Base-by-base conservation (phyloP, 2,329 filamentous ascomycete genomes). In the Colletotrichum chrysophilum region DNA sequence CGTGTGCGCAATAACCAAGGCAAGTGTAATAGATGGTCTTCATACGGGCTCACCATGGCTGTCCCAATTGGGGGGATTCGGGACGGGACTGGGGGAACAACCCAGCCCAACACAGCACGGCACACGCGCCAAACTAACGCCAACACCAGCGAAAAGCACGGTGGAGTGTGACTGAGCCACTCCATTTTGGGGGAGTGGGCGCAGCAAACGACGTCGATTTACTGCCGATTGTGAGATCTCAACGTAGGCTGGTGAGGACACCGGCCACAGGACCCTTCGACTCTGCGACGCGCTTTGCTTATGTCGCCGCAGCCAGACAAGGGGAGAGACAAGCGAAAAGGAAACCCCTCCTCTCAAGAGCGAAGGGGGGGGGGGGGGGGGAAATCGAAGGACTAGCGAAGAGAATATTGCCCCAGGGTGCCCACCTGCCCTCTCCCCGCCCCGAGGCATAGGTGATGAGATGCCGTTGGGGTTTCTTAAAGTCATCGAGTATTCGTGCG, bases 221-320 rank as follows among this genome's bases (percentile, higher is more conserved):
- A 73, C 74, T 60, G 74, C 74, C 26, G 65, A 55, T 75, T 52
- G n/a, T 26, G 43, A 75, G 74, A 75, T 75, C 74, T 69, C 34
- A 13, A 75, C 9, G 64, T 48, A 24, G 18, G 32, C 34, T 75
- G 16, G 64, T 68, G 70, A 68, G 65, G 48, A 21, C 34, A 30
- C 48, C 65, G 36, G 64, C 64, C 58, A 56, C 58, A 76, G 64
- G 65, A 69, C 64, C 74, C 73, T 75, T 75, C 38, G 36, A 43
- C 55, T 68, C 73, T 72, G 70, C 60, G 69, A 65, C 30, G 43
- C 64, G 36, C 52, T 68, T 56, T 62, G 64, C 70, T 61, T 32
- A 48, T 48, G 12, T 61, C 24, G 72, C 36, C 60, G 60, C 56
- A 21, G 43, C 43, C 18, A 48, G 43, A 21, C 43, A 48, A 48